These are phyloP conservation scores for Allantophomopsis cytisporea DNA, from an alignment of 2,329 filamentous ascomycete species.

Conservation along the genomic window DNA sequence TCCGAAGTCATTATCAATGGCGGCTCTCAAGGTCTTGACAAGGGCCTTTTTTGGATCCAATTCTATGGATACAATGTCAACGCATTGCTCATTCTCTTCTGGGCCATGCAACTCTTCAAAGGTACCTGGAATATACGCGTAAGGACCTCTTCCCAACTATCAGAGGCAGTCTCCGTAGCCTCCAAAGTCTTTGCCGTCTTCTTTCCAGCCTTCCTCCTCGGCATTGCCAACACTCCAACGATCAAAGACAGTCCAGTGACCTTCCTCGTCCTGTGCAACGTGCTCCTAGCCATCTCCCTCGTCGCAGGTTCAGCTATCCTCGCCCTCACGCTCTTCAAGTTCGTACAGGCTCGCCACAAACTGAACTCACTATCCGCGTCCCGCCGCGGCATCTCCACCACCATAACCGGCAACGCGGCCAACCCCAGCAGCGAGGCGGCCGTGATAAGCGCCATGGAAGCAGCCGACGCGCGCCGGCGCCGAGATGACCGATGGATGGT, in stretches of 20 bases:
- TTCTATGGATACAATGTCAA: conserved; percentile 3
- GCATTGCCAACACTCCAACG: neutral
- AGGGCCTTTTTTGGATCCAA: conserved; percentile 5
- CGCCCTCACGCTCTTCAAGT: neutral
- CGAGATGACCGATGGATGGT: conserved; percentile 3
- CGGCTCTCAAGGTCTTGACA: conserved; percentile 1
- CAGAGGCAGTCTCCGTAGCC: neutral
- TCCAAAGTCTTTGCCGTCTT: conserved; percentile 3
- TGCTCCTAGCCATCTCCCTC: neutral
- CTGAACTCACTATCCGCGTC: too few species aligned
- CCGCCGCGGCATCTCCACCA: neutral
- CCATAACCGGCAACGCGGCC: neutral
- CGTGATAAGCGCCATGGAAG: neutral
- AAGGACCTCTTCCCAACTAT: neutral
- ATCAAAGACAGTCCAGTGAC: neutral
- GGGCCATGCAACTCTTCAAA: conserved; percentile 1
- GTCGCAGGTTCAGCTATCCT: neutral
- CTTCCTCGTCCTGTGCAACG: conserved; percentile 1
- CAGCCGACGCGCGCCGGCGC: neutral
- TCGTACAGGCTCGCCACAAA: neutral
- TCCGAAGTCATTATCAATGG: conserved; percentile 1
- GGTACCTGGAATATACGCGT: neutral
- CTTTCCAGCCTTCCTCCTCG: conserved; percentile 1
- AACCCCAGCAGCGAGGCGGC: neutral
- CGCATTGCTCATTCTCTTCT: conserved; percentile 4